Percentiles rank a stretch among this genome's conserved stretches.
Conservation (phyloP, 768 basidiomycete species). For the Hypholoma sublateritium region DNA sequence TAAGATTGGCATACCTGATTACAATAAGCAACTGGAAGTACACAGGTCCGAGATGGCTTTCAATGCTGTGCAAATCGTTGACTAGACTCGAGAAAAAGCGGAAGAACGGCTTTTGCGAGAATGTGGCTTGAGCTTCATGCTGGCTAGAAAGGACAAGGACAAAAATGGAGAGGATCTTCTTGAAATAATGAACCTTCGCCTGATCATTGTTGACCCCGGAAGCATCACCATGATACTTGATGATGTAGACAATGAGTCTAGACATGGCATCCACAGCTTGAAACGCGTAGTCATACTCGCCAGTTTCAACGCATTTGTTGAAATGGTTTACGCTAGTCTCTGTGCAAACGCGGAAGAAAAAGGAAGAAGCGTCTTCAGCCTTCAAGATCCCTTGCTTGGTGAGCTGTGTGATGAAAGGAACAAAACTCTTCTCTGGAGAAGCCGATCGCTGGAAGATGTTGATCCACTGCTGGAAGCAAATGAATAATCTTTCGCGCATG, state of each 20-base stretch:
- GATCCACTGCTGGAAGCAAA: slow-evolving; percentile 96
- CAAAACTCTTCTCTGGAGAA: slow-evolving; percentile 92
- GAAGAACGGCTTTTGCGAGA: slow-evolving; percentile 98
- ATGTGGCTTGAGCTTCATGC: slow-evolving; percentile 92
- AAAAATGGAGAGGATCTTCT: slow-evolving; percentile 96
- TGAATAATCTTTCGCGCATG: slow-evolving; percentile 69
- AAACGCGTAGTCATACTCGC: slow-evolving; percentile 78
- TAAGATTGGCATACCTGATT: slow-evolving; percentile 61
- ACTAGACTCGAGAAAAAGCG: slow-evolving; percentile 96
- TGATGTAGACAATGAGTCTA: slow-evolving; percentile 92
- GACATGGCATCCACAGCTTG: slow-evolving; percentile 96
- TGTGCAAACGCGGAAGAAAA: slow-evolving; percentile 98
- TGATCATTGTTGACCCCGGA: slow-evolving; percentile 90
- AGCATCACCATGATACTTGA: slow-evolving; percentile 99
- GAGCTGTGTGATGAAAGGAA: slow-evolving; percentile 94
- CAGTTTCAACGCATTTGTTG: slow-evolving; percentile 67
- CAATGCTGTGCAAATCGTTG: slow-evolving; percentile 87
- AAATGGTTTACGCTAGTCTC: slow-evolving; percentile 93
- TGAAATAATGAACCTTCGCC: slow-evolving; percentile 94
- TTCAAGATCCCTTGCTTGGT: slow-evolving; percentile 97
- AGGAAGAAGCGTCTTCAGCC: slow-evolving; percentile 92
- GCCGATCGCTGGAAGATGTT: slow-evolving; percentile 88
- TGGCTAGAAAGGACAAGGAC: slow-evolving; percentile 92
- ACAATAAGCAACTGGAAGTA: slow-evolving; percentile 89
- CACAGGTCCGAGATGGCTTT: slow-evolving; percentile 79